Evolutionary conservation across 2,329 filamentous ascomycete genomes (phyloP).

Genomic region (Xenoacremonium recifei): DNA sequence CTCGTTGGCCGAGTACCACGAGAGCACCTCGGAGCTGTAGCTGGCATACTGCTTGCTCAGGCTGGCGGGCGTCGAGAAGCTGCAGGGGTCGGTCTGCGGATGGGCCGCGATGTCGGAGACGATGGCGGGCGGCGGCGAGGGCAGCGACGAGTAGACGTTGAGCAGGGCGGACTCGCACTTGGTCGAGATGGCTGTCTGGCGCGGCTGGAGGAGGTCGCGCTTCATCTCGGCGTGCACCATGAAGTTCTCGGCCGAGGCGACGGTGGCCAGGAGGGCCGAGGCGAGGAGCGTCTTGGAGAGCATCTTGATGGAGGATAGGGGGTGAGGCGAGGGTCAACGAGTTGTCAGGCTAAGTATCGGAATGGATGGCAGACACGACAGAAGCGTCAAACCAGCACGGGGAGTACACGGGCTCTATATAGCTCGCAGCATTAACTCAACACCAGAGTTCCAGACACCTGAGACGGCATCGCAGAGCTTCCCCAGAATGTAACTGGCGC

Average conservation of each 20-base stretch:
- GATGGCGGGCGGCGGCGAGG: conserved; percentile 31
- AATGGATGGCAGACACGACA: not conserved
- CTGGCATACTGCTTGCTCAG: conserved; percentile 29
- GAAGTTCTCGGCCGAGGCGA: conserved; percentile 25
- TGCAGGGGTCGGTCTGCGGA: conserved; percentile 31
- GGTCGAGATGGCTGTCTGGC: conserved; percentile 18
- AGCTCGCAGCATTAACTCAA: too few relatives aligned
- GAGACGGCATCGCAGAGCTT: conserved; percentile 2
- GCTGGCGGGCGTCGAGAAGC: conserved; percentile 28
- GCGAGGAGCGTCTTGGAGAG: conserved; percentile 25
- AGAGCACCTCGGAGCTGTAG: conserved; percentile 29
- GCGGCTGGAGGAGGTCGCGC: conserved; percentile 23
- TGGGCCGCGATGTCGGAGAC: conserved; percentile 20
- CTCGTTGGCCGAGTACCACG: conserved; percentile 30
- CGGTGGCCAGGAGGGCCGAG: conserved; percentile 24
- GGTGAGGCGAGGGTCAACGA: not conserved
- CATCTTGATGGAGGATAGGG: conserved; percentile 21
- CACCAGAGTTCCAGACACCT: too few relatives aligned
- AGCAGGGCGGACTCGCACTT: conserved; percentile 24
- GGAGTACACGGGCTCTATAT: not conserved
- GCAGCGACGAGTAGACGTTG: conserved; percentile 23
- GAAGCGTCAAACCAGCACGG: not conserved
- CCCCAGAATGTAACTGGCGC: conserved; percentile 6
- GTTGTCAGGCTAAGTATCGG: not conserved
- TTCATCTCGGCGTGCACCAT: conserved; percentile 27